Evolutionary conservation across 2,329 filamentous ascomycete genomes (phyloP).

Genomic region (Aspergillus terreus): DNA sequence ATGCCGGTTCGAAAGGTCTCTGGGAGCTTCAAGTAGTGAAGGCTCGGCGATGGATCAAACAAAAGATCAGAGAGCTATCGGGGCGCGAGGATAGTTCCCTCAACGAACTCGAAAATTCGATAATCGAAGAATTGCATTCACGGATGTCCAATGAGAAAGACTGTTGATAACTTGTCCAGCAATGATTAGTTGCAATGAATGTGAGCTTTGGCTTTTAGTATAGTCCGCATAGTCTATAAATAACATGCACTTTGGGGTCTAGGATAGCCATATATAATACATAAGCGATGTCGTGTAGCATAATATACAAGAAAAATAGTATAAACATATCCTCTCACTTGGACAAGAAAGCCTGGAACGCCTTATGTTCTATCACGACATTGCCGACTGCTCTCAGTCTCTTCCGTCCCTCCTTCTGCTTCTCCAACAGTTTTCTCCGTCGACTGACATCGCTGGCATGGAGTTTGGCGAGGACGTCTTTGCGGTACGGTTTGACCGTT

Average conservation of each 20-base stretch:
- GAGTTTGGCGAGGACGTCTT: slow-evolving; percentile 89
- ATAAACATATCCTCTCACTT: slow-evolving; percentile 57
- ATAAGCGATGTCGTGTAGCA: background rate
- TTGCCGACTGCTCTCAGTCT: slow-evolving; percentile 73
- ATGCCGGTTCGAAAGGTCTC: background rate
- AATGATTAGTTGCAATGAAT: no score
- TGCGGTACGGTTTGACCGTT: slow-evolving; percentile 93
- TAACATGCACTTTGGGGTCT: no score
- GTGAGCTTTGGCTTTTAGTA: no score
- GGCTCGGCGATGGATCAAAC: background rate
- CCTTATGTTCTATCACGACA: slow-evolving; percentile 92
- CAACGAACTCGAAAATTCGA: background rate
- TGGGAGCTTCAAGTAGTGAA: slow-evolving; percentile 1
- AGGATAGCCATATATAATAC: background rate
- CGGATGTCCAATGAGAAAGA: no score
- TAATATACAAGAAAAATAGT: background rate
- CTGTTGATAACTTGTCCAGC: no score
- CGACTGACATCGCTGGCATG: slow-evolving; percentile 85
- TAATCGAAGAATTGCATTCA: background rate
- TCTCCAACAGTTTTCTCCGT: slow-evolving; percentile 83
- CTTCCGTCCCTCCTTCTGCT: slow-evolving; percentile 94
- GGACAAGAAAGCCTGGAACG: slow-evolving; percentile 83
- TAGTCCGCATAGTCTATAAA: no score
- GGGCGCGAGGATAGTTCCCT: background rate
- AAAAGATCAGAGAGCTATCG: background rate